A percentile compares a stretch with the other conserved stretches of the same genome.
These are phyloP conservation scores for Trametes polyzona DNA, from an alignment of 1,284 basidiomycete genomes.

Conservation along the genomic window DNA sequence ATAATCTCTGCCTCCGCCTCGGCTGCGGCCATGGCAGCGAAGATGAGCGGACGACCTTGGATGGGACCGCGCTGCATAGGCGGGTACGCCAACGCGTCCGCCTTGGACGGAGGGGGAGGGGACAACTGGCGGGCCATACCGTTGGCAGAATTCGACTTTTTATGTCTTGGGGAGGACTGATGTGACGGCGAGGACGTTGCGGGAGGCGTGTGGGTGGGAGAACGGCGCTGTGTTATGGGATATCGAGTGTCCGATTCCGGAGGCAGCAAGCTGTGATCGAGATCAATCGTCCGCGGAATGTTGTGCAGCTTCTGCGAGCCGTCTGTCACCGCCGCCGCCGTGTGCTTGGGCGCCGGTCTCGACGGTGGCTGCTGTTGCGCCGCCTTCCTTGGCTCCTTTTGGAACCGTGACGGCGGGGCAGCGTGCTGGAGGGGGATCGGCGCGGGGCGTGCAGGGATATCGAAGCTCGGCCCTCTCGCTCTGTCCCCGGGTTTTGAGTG, in stretches of 20 bases:
- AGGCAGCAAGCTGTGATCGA: conserved; percentile 21
- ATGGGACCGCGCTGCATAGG: conserved; percentile 23
- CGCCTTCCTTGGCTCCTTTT: neutral
- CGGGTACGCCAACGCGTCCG: neutral
- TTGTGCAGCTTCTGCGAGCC: conserved; percentile 4
- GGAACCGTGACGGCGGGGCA: neutral
- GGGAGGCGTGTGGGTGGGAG: conserved; percentile 11
- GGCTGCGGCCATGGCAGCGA: conserved; percentile 34
- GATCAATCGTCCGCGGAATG: conserved; percentile 15
- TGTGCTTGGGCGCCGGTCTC: neutral
- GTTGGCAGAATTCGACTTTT: neutral
- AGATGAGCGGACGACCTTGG: conserved; percentile 36
- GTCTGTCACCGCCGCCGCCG: neutral
- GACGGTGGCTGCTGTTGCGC: neutral
- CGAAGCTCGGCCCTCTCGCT: neutral
- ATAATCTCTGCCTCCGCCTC: conserved; percentile 28
- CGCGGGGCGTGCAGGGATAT: neutral
- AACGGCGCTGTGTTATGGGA: conserved; percentile 22
- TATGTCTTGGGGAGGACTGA: neutral
- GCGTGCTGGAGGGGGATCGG: neutral
- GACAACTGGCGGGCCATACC: conserved; percentile 3
- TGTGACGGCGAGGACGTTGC: neutral
- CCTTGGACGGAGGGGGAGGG: neutral
- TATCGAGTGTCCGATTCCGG: conserved; percentile 25
- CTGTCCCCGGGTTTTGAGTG: neutral